Evolutionary conservation across 2,329 filamentous ascomycete genomes (phyloP).

Genomic region (Aspergillus jensenii): DNA sequence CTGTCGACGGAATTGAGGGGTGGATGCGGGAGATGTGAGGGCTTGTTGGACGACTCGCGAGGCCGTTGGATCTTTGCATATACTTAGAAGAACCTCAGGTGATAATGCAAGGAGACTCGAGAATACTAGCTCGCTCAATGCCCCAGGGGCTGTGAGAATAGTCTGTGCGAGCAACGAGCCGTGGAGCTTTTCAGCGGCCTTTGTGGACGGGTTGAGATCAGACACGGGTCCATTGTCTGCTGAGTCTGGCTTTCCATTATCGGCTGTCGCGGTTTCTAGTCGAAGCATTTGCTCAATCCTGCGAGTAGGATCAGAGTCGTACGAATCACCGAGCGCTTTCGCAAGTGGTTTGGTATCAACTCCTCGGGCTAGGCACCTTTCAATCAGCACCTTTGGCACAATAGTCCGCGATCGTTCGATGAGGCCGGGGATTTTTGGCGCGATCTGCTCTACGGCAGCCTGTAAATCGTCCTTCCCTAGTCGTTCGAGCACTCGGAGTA

Average conservation of each 20-base stretch:
- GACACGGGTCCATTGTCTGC: slow-evolving; percentile 13
- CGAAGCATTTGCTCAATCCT: slow-evolving; percentile 62
- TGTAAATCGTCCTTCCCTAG: slow-evolving; percentile 83
- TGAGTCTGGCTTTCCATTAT: slow-evolving; percentile 49
- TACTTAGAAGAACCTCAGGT: slow-evolving; percentile 56
- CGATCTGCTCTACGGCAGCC: slow-evolving; percentile 68
- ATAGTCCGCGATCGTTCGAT: slow-evolving; percentile 74
- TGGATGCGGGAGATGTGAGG: slow-evolving; percentile 55
- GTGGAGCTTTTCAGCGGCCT: slow-evolving; percentile 63
- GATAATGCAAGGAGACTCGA: slow-evolving; percentile 65
- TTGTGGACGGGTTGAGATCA: slow-evolving; percentile 37
- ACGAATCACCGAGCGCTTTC: slow-evolving; percentile 57
- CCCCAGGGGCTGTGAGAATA: slow-evolving; percentile 72
- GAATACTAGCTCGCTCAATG: slow-evolving; percentile 69
- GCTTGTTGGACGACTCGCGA: slow-evolving; percentile 67
- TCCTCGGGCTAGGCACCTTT: slow-evolving; percentile 71
- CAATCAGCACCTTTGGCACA: slow-evolving; percentile 78
- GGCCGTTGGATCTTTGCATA: slow-evolving; percentile 62
- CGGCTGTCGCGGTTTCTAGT: slow-evolving; percentile 51
- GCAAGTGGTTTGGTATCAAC: slow-evolving; percentile 59
- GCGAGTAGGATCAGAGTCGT: slow-evolving; percentile 50
- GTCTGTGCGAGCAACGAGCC: slow-evolving; percentile 78
- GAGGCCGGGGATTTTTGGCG: slow-evolving; percentile 70
- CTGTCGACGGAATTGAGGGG: slow-evolving; percentile 59
- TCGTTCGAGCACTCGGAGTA: slow-evolving; percentile 77